Evolutionary conservation across 306 rosid genomes (phyloP), one percentile per base, ranked within the genome.

Genomic region (Astragalus glycyphyllos): DNA sequence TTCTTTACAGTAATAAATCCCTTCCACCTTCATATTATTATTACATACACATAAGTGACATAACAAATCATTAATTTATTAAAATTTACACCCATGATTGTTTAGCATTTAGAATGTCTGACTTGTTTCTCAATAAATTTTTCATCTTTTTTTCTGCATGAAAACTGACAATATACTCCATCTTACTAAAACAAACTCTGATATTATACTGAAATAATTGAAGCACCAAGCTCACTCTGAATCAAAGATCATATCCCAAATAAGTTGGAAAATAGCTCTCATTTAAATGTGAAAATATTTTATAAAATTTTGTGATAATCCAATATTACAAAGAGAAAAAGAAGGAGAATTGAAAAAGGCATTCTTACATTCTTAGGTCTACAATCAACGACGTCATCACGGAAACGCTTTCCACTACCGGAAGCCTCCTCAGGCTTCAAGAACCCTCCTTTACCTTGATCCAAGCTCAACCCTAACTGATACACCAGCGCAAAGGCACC

Each of bases 381-480:
- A 42, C 73, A 69, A 58, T 88, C 96, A 42, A 88, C 84, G 68
- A 88, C 78, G 76, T 90, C 97, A 29, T 89, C 85, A 3, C 90
- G 96, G 74, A 88, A 93, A 9, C 92, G 87, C 67, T 90, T 91
- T 4, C 91, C 96, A 35, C 92, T 94, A 13, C 90, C 97, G 5
- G 99, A 91, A 37, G 92, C 86, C 10, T 94, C 98, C 48, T 90
- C 97, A 14, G 92, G 88, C 82, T 89, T 94, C 79, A 90, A 40
- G 71, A 85, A 90, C 53, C 90, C 91, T 59, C 81, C 79, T 70
- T 94, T 94, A 5, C 96, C 95, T 62, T 94, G 99, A 73, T 94
- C 96, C 81, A 94, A 71, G 85, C 99, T 94, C 81, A 94, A 49
- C 59, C 97, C 99, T 32, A 94, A 65, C 71, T 91, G 96, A 10